phyloP scores from a whole-genome alignment of 345 rosid genomes.

The Camelina laxa region DNA sequence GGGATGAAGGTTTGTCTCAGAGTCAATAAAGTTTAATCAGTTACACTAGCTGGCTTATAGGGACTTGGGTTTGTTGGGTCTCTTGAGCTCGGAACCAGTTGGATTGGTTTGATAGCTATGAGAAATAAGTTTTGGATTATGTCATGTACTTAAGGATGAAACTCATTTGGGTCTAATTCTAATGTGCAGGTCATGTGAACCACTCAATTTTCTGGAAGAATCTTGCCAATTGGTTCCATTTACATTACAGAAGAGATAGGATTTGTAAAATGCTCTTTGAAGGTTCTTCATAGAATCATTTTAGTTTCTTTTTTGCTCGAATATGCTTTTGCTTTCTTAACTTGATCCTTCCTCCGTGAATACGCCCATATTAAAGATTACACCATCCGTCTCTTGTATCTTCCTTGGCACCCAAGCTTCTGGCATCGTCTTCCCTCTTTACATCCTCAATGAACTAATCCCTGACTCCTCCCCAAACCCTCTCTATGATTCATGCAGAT shows the following conservation, averaged over 20 bases:
- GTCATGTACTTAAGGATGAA: neutral
- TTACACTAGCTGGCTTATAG: neutral
- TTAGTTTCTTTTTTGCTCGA: too few relatives aligned
- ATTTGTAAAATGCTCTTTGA: too few relatives aligned
- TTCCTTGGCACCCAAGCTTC: slow-evolving; percentile 40
- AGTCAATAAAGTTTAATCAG: neutral
- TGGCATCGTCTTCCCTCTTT: slow-evolving; percentile 58
- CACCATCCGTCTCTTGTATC: slow-evolving; percentile 48
- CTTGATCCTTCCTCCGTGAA: slow-evolving; percentile 49
- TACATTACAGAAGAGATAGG: too few relatives aligned
- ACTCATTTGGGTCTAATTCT: neutral
- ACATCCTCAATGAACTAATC: slow-evolving; percentile 48
- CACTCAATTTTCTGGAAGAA: too few relatives aligned
- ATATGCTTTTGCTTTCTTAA: too few relatives aligned
- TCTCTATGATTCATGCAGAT: slow-evolving; percentile 59
- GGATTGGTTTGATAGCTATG: neutral
- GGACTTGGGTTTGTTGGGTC: neutral
- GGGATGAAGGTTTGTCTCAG: neutral
- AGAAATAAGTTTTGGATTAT: neutral
- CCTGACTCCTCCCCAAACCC: slow-evolving; percentile 42
- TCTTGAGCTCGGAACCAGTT: slow-evolving; percentile 7
- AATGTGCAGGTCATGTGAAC: slow-evolving; percentile 77
- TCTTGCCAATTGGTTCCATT: too few relatives aligned
- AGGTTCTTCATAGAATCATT: too few relatives aligned
- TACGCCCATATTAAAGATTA: slow-evolving; percentile 46